Evolutionary conservation across 768 basidiomycete genomes (phyloP).

Genomic region (Lyophyllum atratum): DNA sequence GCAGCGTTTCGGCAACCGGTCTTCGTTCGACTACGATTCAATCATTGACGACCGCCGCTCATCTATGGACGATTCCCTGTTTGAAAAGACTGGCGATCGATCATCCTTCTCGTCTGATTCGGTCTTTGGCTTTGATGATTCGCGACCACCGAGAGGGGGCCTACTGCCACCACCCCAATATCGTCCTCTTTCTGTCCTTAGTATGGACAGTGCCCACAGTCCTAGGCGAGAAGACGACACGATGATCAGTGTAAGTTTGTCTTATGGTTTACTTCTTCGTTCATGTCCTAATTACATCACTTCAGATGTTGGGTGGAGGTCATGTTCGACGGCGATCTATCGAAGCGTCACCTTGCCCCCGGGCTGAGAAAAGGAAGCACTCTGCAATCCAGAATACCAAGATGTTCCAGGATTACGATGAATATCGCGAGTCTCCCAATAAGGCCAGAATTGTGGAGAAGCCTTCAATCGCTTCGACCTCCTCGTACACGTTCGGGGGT

Average conservation of each 20-base stretch:
- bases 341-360: conserved; percentile 70
- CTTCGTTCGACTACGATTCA: conserved; percentile 67
- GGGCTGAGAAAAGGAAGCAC: conserved; percentile 65
- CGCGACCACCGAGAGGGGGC: conserved; percentile 31
- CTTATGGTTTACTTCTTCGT: not conserved
- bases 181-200: conserved; percentile 67
- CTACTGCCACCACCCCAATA: conserved; percentile 52
- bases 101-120: conserved; percentile 58
- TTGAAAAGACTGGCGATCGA: conserved; percentile 61
- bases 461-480: conserved; percentile 66
- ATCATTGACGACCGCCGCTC: conserved; percentile 57
- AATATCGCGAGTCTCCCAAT: conserved; percentile 40
- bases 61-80: conserved; percentile 37
- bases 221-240: conserved; percentile 74
- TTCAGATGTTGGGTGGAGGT: conserved; percentile 79
- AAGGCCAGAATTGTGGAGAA: conserved; percentile 58
- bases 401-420: conserved; percentile 23
- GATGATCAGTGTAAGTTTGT: conserved; percentile 67
- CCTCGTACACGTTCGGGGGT: conserved; percentile 64
- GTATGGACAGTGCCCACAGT: conserved; percentile 49
- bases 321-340: conserved; percentile 72
- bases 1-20: conserved; percentile 30
- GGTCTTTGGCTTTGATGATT: conserved; percentile 57
- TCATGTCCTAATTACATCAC: conserved; percentile 1
- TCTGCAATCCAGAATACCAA: conserved; percentile 38